Base-by-base conservation (phyloP, 108 stramenopile genomes). In the Conticribra weissflogii region DNA sequence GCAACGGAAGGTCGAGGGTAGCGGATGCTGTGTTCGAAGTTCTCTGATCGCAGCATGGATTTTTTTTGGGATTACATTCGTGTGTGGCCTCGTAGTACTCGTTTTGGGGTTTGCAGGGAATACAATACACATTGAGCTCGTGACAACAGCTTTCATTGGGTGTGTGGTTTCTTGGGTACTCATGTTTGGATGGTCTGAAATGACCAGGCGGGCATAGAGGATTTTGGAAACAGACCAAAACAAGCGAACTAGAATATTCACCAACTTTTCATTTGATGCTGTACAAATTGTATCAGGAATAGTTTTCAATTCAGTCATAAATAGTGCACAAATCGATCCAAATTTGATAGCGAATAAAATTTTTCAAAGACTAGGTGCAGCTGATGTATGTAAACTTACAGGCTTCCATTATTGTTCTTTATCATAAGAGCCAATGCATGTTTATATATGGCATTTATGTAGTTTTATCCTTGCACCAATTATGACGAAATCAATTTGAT, bases 131-230 rank as follows among this genome's bases (percentile, higher is more conserved):
- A 54, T 60, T 2, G 44, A 54, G 7, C 45, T 27, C 17, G 71
- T 54, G 0, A 44, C 50, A 44, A 29, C 34, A 21, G 71, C 61
- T 29, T 62, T 72, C 30, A 8, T 24, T 46, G 61, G 61, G 44
- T 41, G 61, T 32, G 31, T 63, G 8, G 15, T 47, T 18, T 45
- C 62, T 17, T 72, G 71, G 71, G 9, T 63, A 3, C 61, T 55
- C 16, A 28, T 63, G 27, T 56, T 63, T 47, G 62, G 71, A n/a
- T 72, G 55, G 53, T 62, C 71, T 18, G 71, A 72, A 23, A 30
- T 63, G 71, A 52, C 53, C 21, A 54, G 71, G 61, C 44, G 57
- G 1, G 9, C 18, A 24, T 24, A 7, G 17, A 24, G 19, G 61
- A 57, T 49, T 2, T 2, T 49, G 48, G n/a, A n/a, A n/a, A n/a